Conservation (phyloP, 2,329 filamentous ascomycete species). For the Nothophaeocryptopus gaeumannii region DNA sequence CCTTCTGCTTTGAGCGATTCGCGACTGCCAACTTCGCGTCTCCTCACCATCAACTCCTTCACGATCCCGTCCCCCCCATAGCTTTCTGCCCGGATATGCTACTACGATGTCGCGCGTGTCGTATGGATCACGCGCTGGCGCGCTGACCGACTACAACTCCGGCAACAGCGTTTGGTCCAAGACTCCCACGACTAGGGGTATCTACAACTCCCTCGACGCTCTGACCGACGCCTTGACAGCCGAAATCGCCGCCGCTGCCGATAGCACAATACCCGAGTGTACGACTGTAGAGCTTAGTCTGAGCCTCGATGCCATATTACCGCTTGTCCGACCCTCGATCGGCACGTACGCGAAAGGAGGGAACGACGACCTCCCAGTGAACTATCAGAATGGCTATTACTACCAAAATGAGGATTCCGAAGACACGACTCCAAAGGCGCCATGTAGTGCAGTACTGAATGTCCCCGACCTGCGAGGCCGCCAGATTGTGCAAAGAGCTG, state of each 20-base stretch:
- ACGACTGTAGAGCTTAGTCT: conserved; percentile 28
- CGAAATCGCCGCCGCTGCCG: conserved; percentile 18
- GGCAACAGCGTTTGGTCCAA: conserved; percentile 7
- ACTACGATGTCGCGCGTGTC: conserved; percentile 23
- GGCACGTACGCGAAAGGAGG: conserved; percentile 31
- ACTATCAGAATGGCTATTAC: conserved; percentile 26
- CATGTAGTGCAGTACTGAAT: conserved; percentile 24
- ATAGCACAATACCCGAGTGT: conserved; percentile 20
- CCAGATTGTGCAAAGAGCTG: conserved; percentile 46
- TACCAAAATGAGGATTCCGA: conserved; percentile 15
- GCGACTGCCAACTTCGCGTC: no score
- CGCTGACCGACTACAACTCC: conserved; percentile 21
- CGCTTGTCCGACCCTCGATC: conserved; percentile 28
- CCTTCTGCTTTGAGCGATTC: no score
- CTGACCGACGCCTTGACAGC: conserved; percentile 21
- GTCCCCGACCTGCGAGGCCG: conserved; percentile 39
- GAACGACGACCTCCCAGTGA: conserved; percentile 29
- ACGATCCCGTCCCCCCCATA: no score
- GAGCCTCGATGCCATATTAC: conserved; percentile 20
- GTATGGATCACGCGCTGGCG: conserved; percentile 28
- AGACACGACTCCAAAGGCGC: conserved; percentile 22
- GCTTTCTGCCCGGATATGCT: neutral
- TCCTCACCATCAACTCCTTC: no score
- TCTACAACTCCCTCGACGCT: conserved; percentile 24
- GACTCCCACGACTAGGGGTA: conserved; percentile 12